Evolutionary conservation across 805 yeast species (phyloP).

Genomic region (Lipomyces starkeyi): DNA sequence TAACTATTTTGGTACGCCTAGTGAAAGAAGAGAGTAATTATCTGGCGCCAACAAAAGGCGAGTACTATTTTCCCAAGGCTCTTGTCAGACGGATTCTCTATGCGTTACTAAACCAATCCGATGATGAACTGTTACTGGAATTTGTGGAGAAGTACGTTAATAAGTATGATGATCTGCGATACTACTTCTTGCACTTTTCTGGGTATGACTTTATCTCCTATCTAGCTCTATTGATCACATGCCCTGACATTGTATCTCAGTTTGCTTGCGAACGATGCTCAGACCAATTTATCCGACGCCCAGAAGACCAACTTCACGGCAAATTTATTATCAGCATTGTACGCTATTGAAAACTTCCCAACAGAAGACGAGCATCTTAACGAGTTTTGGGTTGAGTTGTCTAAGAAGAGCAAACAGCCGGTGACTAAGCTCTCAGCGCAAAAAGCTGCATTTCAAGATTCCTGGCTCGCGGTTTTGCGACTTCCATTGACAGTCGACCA

Average conservation of each 20-base stretch:
- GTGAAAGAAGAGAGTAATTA: constrained; percentile 59
- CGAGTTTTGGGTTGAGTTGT: constrained; percentile 28
- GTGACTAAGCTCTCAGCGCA: constrained; percentile 49
- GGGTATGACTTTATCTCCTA: constrained; percentile 3
- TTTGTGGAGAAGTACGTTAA: constrained; percentile 61
- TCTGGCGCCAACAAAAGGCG: constrained; percentile 57
- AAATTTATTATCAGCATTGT: constrained; percentile 37
- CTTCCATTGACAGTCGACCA: constrained; percentile 58
- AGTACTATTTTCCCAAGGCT: constrained; percentile 69
- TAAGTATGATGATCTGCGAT: constrained; percentile 78
- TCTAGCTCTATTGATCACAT: not conserved
- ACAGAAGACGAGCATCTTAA: constrained; percentile 37
- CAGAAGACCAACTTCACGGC: constrained; percentile 26
- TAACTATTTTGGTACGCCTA: constrained; percentile 50
- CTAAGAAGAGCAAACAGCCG: constrained; percentile 27
- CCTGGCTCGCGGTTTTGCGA: constrained; percentile 65
- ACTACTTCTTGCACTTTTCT: constrained; percentile 65
- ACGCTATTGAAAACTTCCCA: constrained; percentile 38
- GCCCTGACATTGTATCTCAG: constrained; percentile 39
- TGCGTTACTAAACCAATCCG: constrained; percentile 46
- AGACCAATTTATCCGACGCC: constrained; percentile 3
- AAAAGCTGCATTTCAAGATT: constrained; percentile 67
- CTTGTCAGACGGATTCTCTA: constrained; percentile 52
- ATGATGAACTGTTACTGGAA: constrained; percentile 55
- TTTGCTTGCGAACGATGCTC: not conserved